Percentiles rank a stretch among this genome's conserved stretches.
Evolutionary conservation across 305 asterid genomes (phyloP).

Genomic region (Solanum hybrid): DNA sequence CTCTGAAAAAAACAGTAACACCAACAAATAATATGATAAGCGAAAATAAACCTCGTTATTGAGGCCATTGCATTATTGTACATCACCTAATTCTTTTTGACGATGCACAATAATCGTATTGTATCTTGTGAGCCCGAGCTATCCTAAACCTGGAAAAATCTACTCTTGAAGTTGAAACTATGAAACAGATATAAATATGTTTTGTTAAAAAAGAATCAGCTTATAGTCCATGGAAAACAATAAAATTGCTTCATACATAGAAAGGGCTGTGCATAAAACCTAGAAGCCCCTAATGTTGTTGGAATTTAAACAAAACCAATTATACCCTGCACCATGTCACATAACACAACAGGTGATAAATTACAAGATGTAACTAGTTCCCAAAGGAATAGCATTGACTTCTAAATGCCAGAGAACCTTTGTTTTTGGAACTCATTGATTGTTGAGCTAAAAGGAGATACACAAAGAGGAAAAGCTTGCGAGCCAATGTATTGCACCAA

Average conservation of each 20-base stretch:
- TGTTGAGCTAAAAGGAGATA: background rate
- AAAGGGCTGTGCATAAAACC: background rate
- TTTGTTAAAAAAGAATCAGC: background rate
- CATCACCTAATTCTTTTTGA: background rate
- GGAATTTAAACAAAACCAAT: background rate
- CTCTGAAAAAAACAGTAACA: background rate
- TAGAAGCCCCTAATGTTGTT: background rate
- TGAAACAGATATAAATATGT: background rate
- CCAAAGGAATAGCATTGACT: background rate
- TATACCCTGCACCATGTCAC: background rate
- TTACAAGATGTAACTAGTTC: background rate
- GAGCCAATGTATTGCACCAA: too few relatives aligned
- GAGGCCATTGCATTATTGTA: background rate
- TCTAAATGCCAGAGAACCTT: background rate
- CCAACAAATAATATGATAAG: background rate
- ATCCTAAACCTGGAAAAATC: background rate
- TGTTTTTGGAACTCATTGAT: background rate
- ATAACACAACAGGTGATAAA: background rate
- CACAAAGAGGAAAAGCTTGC: background rate
- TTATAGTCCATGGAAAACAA: background rate
- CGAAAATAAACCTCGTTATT: background rate
- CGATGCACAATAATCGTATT: background rate
- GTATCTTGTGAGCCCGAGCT: background rate
- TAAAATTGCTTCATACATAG: background rate
- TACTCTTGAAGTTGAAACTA: background rate